Base-by-base conservation (phyloP, 352 stramenopile species). In the Sclerospora graminicola region DNA sequence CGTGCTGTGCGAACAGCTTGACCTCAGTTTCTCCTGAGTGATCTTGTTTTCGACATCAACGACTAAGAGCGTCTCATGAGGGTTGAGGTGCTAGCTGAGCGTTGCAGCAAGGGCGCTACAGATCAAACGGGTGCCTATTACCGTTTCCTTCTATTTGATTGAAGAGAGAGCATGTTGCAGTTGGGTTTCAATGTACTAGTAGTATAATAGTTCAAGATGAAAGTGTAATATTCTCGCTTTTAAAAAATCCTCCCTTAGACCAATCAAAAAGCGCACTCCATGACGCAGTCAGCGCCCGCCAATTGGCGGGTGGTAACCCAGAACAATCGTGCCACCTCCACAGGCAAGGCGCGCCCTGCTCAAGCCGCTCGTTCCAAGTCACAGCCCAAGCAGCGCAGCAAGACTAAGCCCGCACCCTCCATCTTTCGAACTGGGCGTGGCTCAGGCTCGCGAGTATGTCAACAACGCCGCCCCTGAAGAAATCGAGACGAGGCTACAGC, bases 401-500 rank as follows among this genome's bases (percentile, higher is more conserved):
- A 68, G 44, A 31, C 33, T 29, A 58, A 57, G 33, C 60, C 48
- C 4, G 27, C 49, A 0, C 39, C 40, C 4, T 52, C 48, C 44
- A 45, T 41, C n/a, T n/a, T 53, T 57, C 15, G 71, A 84, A 16
- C 14, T 50, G 1, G 45, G 63, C 30, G 48, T 85, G 13, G 50
- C 53, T 3, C 60, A 58, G 20, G 63, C 68, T 40, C 59, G 59
- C 24, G 50, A 60, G 19, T 49, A 57, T 15, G 48, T 31, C 0
- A 48, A 54, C 13, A 59, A 56, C 21, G 75, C 77, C 18, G 63
- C 37, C 19, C 55, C 62, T 13, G 63, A 77, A 28, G 41, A 84
- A 41, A 55, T 84, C 6, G 73, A 89, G 48, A 24, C 54, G 20
- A 30, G 68, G 19, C 41, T 92, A 33, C 75, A 92, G 45, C 30